phyloP scores from a whole-genome alignment of 306 rosid genomes.

The Oemleria cerasiformis region DNA sequence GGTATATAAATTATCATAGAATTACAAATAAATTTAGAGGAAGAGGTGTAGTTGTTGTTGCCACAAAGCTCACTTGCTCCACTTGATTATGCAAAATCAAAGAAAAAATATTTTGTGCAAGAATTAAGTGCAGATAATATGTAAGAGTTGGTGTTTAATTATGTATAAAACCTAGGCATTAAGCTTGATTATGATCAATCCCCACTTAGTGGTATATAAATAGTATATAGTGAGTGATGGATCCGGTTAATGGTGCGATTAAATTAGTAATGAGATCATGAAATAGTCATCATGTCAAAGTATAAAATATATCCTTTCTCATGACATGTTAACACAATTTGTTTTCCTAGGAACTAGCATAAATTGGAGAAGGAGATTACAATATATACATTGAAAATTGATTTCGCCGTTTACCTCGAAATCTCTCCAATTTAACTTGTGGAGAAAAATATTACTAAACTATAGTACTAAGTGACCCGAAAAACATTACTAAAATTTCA shows the following conservation, averaged over 20 bases:
- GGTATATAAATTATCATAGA: not conserved
- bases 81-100: not conserved
- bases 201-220: not conserved
- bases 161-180: not conserved
- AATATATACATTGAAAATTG: too few species aligned
- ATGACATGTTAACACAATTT: not conserved
- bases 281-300: not conserved
- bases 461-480: too few species aligned
- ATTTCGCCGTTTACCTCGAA: too few species aligned
- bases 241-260: not conserved
- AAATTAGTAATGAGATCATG: not conserved
- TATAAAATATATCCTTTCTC: too few species aligned
- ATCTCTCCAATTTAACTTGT: too few species aligned
- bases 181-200: not conserved
- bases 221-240: not conserved
- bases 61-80: slow-evolving; percentile 11
- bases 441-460: too few species aligned
- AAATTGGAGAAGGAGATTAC: too few species aligned
- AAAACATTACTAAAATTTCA: not conserved
- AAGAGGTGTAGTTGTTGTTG: slow-evolving; percentile 23
- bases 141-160: not conserved
- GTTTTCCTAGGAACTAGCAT: too few species aligned
- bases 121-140: not conserved
- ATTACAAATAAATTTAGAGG: not conserved
- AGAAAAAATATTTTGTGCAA: not conserved